Base-by-base conservation (phyloP, 1,139 yeast species). In the Candida neerlandica region DNA sequence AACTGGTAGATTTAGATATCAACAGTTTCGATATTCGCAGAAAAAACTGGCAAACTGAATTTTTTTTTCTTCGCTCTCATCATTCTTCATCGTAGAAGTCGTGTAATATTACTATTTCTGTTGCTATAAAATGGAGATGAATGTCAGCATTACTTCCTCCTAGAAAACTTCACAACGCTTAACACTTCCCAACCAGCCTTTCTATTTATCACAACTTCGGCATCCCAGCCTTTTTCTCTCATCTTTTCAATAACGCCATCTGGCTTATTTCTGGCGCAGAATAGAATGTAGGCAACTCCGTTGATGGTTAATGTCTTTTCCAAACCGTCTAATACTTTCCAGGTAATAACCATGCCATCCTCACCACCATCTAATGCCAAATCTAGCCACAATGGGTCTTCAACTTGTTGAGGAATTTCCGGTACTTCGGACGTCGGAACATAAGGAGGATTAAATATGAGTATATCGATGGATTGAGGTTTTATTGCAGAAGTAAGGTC, bases 131-230 rank as follows among this genome's bases (percentile, higher is more conserved):
- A 19, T 4, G 4, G 11, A 9, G 15, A 15, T 15, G 37, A 33
- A 33, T 7, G 14, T 3, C 15, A 29, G 5, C 14, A 21, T 21
- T 34, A 26, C 12, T 23, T 26, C 18, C 33, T 33, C 34, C 57
- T 60, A 48, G 50, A 49, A 51, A 86, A 85, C 53, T 79, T 74
- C 62, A 85, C 77, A 12, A 94, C 86, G 52, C 89, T 81, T 35
- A 94, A 71, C n/a, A 88, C 94, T 66, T 94, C 99, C 97, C 97
- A 90, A 0, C 98, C 98, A 0, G 97, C 97, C 59, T 88, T 89
- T 49, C 97, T 74, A 47, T 77, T 73, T 7, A 82, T 75, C 1
- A 88, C 71, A 19, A 67, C 57, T 5, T 72, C 71, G 0, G 80
- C 82, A 0, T 50, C 50, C 95, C 96, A 89, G 0, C 85, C 85